Conservation (phyloP, 305 asterid species). For the Fraxinus platypoda region DNA sequence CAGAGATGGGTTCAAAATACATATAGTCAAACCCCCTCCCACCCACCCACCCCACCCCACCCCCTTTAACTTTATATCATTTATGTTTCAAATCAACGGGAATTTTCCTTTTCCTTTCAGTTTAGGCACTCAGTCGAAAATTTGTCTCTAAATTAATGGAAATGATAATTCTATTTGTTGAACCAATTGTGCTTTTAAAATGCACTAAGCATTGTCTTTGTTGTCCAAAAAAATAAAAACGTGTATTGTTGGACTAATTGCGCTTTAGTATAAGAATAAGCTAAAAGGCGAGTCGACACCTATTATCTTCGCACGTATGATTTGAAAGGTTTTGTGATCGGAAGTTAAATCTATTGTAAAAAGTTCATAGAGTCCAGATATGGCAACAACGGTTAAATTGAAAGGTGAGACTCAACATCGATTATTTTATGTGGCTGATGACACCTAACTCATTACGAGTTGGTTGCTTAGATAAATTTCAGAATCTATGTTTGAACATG, state of each 20-base stretch:
- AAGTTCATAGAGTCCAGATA: not conserved
- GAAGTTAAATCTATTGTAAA: not conserved
- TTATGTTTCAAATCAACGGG: not conserved
- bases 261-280: not conserved
- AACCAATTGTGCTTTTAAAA: not conserved
- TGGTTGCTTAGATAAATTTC: not conserved
- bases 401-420: not conserved
- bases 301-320: not conserved
- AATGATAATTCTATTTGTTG: not conserved
- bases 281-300: not conserved
- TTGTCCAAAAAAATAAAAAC: too few relatives aligned
- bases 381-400: not conserved
- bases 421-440: not conserved
- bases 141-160: too few relatives aligned
- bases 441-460: not conserved
- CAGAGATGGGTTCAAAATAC: not conserved
- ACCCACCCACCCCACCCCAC: not conserved
- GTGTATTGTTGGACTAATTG: not conserved
- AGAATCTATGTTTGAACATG: not conserved
- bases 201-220: not conserved
- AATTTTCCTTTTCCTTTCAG: not conserved
- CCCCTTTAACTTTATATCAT: not conserved
- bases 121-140: not conserved
- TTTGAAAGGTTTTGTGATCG: not conserved
- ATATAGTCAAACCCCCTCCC: not conserved